A percentile compares a stretch with the other conserved stretches of the same genome.
Evolutionary conservation across 1,139 yeast species (phyloP).

Genomic region (Saccharomycopsis hybrid): DNA sequence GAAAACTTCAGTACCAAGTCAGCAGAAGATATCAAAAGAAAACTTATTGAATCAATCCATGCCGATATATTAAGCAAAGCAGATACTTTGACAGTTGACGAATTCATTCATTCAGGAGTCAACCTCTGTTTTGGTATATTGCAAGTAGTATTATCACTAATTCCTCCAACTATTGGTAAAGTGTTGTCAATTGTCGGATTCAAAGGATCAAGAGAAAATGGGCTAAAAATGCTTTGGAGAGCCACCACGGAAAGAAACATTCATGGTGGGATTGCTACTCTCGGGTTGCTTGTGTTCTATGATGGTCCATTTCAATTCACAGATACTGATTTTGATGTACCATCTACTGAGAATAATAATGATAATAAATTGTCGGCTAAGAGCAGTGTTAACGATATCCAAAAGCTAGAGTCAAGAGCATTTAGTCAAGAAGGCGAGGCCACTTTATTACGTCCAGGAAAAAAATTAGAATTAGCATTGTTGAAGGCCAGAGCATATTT

Average conservation of each 20-base stretch:
- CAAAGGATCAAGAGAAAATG: slow-evolving; percentile 77
- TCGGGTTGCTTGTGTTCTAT: slow-evolving; percentile 77
- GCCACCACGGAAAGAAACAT: slow-evolving; percentile 72
- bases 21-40: not conserved
- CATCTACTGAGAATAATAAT: slow-evolving; percentile 28
- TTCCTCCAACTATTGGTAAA: slow-evolving; percentile 87
- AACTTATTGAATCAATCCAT: slow-evolving; percentile 2
- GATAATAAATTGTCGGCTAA: slow-evolving; percentile 5
- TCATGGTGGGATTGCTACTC: slow-evolving; percentile 84
- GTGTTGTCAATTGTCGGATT: slow-evolving; percentile 89
- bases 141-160: slow-evolving; percentile 81
- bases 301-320: slow-evolving; percentile 94
- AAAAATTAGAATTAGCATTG: slow-evolving; percentile 41
- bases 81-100: slow-evolving; percentile 59
- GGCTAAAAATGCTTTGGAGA: slow-evolving; percentile 80
- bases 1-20: not conserved
- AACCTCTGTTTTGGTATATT: slow-evolving; percentile 87
- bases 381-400: slow-evolving; percentile 17
- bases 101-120: slow-evolving; percentile 87
- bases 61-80: slow-evolving; percentile 4
- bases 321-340: slow-evolving; percentile 74
- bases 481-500: slow-evolving; percentile 63
- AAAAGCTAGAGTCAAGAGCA: slow-evolving; percentile 29
- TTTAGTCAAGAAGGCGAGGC: slow-evolving; percentile 37
- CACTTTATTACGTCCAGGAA: slow-evolving; percentile 46